Percentiles rank a stretch among this genome's conserved stretches.
Evolutionary conservation across 2,329 filamentous ascomycete species (phyloP).

Genomic region (Aspergillus chevalieri): DNA sequence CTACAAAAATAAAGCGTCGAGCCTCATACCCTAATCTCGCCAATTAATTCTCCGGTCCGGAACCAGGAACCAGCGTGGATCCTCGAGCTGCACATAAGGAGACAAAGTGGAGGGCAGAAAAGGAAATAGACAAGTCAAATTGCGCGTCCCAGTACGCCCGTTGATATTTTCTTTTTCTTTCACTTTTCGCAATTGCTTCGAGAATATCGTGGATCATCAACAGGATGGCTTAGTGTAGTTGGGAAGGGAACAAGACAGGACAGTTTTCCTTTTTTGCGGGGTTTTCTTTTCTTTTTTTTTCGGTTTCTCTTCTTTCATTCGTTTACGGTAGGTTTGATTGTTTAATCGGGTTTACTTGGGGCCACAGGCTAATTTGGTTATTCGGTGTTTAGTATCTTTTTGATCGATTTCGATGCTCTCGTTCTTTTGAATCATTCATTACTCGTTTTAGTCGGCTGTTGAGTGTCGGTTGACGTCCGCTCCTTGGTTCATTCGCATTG

Average conservation of each 20-base stretch:
- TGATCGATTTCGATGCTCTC: slow-evolving; percentile 4
- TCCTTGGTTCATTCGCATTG: slow-evolving; percentile 11
- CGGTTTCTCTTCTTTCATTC: slow-evolving; percentile 1
- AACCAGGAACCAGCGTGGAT: slow-evolving; percentile 1
- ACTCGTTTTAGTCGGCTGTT: slow-evolving; percentile 10
- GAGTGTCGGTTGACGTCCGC: slow-evolving; percentile 16
- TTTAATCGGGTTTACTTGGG: too few species aligned
- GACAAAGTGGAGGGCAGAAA: too few species aligned
- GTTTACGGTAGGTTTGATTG: not conserved
- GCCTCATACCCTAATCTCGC: not conserved
- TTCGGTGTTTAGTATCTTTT: not conserved
- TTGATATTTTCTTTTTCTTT: not conserved
- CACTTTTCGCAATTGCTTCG: not conserved
- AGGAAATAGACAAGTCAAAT: not conserved
- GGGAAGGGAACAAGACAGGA: too few species aligned
- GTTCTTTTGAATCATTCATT: slow-evolving; percentile 1
- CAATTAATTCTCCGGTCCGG: not conserved
- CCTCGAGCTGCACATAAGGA: not conserved
- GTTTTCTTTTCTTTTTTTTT: slow-evolving; percentile 2
- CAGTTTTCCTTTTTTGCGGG: not conserved
- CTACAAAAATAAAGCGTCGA: too few species aligned
- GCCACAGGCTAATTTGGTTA: not conserved
- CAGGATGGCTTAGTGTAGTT: not conserved
- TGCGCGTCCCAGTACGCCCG: too few species aligned
- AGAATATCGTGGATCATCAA: too few species aligned